phyloP scores from a whole-genome alignment of 371 early-diverging fungal genomes.

The Mortierella sp. region DNA sequence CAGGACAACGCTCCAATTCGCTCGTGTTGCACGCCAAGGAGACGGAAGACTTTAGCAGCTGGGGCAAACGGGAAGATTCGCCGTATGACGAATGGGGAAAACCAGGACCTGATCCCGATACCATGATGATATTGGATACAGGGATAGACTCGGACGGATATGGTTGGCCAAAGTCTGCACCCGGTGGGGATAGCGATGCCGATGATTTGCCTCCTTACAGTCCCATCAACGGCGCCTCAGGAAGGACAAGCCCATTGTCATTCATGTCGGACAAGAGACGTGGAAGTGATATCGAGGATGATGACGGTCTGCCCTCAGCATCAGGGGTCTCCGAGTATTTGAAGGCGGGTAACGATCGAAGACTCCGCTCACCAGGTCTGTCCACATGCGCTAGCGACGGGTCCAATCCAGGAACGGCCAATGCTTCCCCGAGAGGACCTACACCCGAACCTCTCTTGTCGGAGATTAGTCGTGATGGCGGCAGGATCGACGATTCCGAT shows the following conservation, averaged over 20 bases:
- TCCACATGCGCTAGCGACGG: constrained; percentile 44
- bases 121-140: too few species aligned
- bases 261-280: constrained; percentile 12
- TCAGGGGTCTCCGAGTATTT: constrained; percentile 5
- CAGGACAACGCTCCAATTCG: constrained; percentile 9
- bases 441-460: constrained; percentile 6
- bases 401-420: constrained; percentile 45
- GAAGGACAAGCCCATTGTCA: constrained; percentile 26
- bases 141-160: too few species aligned
- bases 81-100: too few species aligned
- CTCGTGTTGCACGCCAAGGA: too few species aligned
- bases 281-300: constrained; percentile 28
- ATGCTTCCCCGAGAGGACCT: constrained; percentile 16
- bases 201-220: constrained; percentile 11
- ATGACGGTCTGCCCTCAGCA: constrained; percentile 9
- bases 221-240: constrained; percentile 26
- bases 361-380: constrained; percentile 25
- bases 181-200: constrained; percentile 5
- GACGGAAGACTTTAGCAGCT: too few species aligned
- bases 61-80: too few species aligned
- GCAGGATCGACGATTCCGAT: constrained; percentile 27
- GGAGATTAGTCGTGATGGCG: constrained; percentile 26
- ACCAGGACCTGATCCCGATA: too few species aligned
- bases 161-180: too few species aligned
- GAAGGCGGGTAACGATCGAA: background rate